phyloP scores from a whole-genome alignment of 2,329 filamentous ascomycete genomes.

The Botrytis aclada region DNA sequence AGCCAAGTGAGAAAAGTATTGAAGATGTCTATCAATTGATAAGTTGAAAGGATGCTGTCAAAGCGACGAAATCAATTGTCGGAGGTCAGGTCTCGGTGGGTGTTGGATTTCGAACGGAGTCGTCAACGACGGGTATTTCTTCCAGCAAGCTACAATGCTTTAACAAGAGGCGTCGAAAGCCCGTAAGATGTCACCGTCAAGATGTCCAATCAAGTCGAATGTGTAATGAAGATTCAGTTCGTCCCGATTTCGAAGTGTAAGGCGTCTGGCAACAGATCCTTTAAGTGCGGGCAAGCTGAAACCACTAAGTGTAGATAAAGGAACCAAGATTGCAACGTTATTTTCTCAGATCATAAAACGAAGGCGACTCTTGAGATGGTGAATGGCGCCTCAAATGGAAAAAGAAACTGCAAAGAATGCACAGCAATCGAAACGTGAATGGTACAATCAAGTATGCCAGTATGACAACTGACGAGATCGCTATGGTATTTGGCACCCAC shows the following conservation, averaged over 20 bases:
- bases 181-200: conserved; percentile 17
- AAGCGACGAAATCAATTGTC: conserved; percentile 15
- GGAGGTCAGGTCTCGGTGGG: not conserved
- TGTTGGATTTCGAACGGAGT: conserved; percentile 5
- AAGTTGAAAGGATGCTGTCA: conserved; percentile 17
- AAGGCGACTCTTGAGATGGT: conserved; percentile 7
- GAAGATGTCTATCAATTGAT: conserved; percentile 1
- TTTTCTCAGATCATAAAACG: conserved; percentile 5
- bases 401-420: conserved; percentile 8
- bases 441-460: conserved; percentile 4
- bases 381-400: not conserved
- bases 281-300: conserved; percentile 14
- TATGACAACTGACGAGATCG: not conserved
- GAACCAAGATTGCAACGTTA: not conserved
- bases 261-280: conserved; percentile 11
- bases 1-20: conserved; percentile 1
- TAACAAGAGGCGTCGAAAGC: not conserved
- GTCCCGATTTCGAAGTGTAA: conserved; percentile 12
- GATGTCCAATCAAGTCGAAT: conserved; percentile 13
- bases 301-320: conserved; percentile 12
- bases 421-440: conserved; percentile 8
- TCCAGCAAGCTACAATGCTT: conserved; percentile 2
- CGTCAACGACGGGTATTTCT: conserved; percentile 16
- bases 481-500: not conserved
- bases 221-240: conserved; percentile 4